Evolutionary conservation across 2,329 filamentous ascomycete species (phyloP).

Genomic region (Polytolypa hystricis): DNA sequence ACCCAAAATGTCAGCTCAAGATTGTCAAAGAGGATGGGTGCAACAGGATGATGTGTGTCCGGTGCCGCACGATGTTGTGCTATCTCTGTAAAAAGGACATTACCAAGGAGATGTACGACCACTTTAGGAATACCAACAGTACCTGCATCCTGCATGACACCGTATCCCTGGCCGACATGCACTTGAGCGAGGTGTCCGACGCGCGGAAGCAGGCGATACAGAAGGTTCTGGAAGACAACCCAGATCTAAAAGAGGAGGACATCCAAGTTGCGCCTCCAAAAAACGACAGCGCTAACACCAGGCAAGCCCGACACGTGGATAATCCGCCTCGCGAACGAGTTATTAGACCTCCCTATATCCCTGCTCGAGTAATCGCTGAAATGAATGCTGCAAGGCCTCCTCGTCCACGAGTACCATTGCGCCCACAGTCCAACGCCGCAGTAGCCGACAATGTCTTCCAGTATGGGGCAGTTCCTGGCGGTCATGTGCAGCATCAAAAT

Average conservation of each 20-base stretch:
- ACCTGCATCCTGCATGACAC: conserved; percentile 58
- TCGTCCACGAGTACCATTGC: no score
- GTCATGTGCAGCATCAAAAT: no score
- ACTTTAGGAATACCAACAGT: conserved; percentile 44
- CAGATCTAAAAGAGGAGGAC: conserved; percentile 46
- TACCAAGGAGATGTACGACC: conserved; percentile 50
- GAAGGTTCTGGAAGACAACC: conserved; percentile 48
- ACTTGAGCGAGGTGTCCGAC: conserved; percentile 50
- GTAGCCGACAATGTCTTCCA: no score
- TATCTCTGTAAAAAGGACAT: conserved; percentile 52
- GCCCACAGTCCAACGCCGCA: no score
- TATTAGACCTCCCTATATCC: no score
- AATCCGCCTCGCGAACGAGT: no score
- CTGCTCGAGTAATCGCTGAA: no score
- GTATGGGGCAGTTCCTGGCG: no score
- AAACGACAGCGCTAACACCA: neutral
- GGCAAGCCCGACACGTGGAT: no score
- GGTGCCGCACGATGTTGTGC: conserved; percentile 43
- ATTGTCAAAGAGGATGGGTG: conserved; percentile 73
- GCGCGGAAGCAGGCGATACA: conserved; percentile 50
- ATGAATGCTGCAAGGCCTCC: no score
- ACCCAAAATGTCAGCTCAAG: conserved; percentile 50
- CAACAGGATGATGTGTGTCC: conserved; percentile 69
- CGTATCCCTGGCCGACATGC: conserved; percentile 40
- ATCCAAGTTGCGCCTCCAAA: conserved; percentile 44